Conservation (phyloP, 148 eudicot species). For the Spergularia marina region DNA sequence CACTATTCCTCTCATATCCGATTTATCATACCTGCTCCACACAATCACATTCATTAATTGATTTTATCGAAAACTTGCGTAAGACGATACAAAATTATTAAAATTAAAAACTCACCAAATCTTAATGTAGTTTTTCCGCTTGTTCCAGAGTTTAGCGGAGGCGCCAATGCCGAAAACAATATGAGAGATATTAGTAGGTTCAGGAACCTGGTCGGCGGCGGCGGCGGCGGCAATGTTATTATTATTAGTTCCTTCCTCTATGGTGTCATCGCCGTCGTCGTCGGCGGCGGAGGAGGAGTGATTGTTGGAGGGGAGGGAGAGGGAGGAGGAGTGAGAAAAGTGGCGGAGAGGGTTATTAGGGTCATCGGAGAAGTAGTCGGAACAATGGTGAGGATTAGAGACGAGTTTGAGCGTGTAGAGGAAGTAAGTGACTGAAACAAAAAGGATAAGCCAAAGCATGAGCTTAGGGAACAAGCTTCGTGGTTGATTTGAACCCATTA, state of each 20-base stretch:
- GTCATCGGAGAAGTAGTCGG: constrained; percentile 9
- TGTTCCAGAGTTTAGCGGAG: constrained; percentile 67
- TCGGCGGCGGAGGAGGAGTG: not conserved
- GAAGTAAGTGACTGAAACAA: constrained; percentile 63
- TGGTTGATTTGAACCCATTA: not conserved
- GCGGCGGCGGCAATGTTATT: too few species aligned
- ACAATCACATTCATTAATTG: too few species aligned
- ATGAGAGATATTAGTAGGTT: constrained; percentile 50
- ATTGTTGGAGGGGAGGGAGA: not conserved
- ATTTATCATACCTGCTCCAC: constrained; percentile 30
- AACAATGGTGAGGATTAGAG: constrained; percentile 36
- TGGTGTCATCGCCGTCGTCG: not conserved
- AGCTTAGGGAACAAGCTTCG: constrained; percentile 34
- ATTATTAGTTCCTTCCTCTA: not conserved
- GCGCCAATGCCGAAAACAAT: constrained; percentile 87
- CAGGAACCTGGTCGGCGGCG: not conserved
- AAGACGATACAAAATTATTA: not conserved
- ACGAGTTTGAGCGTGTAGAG: constrained; percentile 71
- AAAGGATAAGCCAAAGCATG: constrained; percentile 55
- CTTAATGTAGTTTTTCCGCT: constrained; percentile 74
- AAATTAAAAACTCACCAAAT: constrained; percentile 41
- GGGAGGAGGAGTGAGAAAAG: constrained; percentile 2
- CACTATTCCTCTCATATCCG: constrained; percentile 57
- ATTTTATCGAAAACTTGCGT: not conserved
- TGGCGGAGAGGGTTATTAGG: constrained; percentile 6